These are phyloP conservation scores for Thermothielavioides terrestris DNA, from an alignment of 495 filamentous ascomycete species.

Conservation along the genomic window DNA sequence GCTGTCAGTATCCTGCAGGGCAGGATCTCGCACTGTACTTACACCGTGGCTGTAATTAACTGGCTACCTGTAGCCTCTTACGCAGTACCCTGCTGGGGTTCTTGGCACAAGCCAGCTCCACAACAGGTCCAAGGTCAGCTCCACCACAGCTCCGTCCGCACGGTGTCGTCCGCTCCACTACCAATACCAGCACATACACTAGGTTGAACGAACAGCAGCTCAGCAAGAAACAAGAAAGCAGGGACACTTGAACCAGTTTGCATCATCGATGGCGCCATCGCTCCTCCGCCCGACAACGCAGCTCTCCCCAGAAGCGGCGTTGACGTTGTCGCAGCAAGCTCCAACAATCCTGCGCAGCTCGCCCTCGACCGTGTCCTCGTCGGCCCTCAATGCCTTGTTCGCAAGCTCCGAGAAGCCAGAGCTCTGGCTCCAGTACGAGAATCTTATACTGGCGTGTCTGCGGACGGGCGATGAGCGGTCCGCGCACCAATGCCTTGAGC, in stretches of 20 bases:
- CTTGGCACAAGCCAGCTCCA: too few species aligned
- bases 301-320: constrained; percentile 43
- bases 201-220: too few species aligned
- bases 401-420: constrained; percentile 61
- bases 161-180: too few species aligned
- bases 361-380: constrained; percentile 38
- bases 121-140: too few species aligned
- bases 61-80: too few species aligned
- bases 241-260: too few species aligned
- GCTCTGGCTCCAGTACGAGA: constrained; percentile 74
- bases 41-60: too few species aligned
- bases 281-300: constrained; percentile 42
- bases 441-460: constrained; percentile 75
- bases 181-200: too few species aligned
- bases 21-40: constrained; percentile 3
- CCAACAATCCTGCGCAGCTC: constrained; percentile 52
- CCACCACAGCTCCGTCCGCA: background rate
- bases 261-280: constrained; percentile 40
- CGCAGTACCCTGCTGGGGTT: too few species aligned
- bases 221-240: too few species aligned
- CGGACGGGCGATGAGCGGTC: constrained; percentile 73
- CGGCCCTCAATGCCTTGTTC: constrained; percentile 44
- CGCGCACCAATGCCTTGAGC: constrained; percentile 64
- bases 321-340: constrained; percentile 71
- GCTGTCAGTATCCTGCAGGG: too few species aligned